A percentile compares a stretch with the other conserved stretches of the same genome.
These are phyloP conservation scores for Castanospermum australe DNA, from an alignment of 306 rosid genomes.

Conservation along the genomic window DNA sequence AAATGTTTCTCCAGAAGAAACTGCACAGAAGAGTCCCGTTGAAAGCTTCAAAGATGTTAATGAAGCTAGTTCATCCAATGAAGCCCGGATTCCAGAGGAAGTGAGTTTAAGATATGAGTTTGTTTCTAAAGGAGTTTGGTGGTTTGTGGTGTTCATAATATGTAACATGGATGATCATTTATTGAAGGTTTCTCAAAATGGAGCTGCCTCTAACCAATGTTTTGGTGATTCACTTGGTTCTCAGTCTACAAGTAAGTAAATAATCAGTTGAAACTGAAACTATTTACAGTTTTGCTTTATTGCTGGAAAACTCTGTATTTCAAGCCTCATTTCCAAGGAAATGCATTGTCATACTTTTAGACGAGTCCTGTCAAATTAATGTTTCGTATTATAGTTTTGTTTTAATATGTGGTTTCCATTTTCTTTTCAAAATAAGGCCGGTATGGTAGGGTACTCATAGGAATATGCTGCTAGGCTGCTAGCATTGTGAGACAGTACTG, in stretches of 20 bases:
- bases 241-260: constrained; percentile 49
- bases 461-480: no score
- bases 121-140: constrained; percentile 15
- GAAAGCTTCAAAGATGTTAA: constrained; percentile 61
- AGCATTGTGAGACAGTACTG: no score
- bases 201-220: constrained; percentile 64
- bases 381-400: no score
- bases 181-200: constrained; percentile 77
- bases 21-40: constrained; percentile 60
- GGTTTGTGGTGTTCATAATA: constrained; percentile 19
- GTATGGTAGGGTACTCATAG: no score
- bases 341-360: constrained; percentile 12
- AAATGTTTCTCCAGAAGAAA: constrained; percentile 89
- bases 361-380: constrained; percentile 10
- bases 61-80: constrained; percentile 47
- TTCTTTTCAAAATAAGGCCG: no score
- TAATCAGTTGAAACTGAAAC: constrained; percentile 21
- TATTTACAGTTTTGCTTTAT: constrained; percentile 6
- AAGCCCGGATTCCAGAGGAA: constrained; percentile 36
- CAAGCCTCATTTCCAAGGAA: constrained; percentile 23
- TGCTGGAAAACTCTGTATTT: constrained; percentile 1
- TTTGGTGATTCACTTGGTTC: constrained; percentile 46
- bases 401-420: no score
- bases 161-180: constrained; percentile 14
- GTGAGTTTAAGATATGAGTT: constrained; percentile 50